Base-by-base conservation (phyloP, 345 rosid genomes). In the Populus tremula region DNA sequence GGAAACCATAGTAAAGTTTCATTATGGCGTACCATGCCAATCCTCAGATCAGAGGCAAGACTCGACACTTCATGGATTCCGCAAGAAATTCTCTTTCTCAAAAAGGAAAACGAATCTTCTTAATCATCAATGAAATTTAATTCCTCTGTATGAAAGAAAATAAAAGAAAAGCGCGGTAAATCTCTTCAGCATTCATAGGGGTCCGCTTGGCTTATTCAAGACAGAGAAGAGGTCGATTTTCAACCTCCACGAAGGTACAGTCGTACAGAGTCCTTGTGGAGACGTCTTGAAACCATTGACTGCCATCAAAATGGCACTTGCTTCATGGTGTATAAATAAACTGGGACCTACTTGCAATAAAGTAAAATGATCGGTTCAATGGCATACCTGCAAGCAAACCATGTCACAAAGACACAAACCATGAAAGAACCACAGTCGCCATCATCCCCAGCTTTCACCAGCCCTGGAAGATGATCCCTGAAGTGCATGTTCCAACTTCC, bases 351-450 rank as follows among this genome's bases (percentile, higher is more conserved):
- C 43, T 39, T 39, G 10, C 8, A 39, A 39, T 39, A 39, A 6
- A 39, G 43, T 39, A 39, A 39, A n/a, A 21, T 6, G 23, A 29
- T 29, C 8, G 69, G 17, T 17, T 43, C n/a, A 67, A 68, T 41
- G 35, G 43, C 64, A 43, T 81, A 92, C 96, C 93, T 94, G 94
- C 84, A 94, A 80, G 84, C 96, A 92, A 10, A 87, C 86, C 0
- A 96, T 91, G 74, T 94, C 98, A 80, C 95, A 89, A 73, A 91
- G 74, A 92, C 98, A 80, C 95, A 89, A 73, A 91, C 96, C 54
- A 96, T 97, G 35, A 94, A 80, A 73, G 97, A 93, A 18, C 98
- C 98, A 72, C 87, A 93, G 31, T 94, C 93, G 29, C 98, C 97
- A 85, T 93, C 98, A 84, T 90, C 86, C 23, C 96, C 97, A 79